Base-by-base conservation (phyloP, 1,284 basidiomycete genomes). In the Ganoderma lucidum region DNA sequence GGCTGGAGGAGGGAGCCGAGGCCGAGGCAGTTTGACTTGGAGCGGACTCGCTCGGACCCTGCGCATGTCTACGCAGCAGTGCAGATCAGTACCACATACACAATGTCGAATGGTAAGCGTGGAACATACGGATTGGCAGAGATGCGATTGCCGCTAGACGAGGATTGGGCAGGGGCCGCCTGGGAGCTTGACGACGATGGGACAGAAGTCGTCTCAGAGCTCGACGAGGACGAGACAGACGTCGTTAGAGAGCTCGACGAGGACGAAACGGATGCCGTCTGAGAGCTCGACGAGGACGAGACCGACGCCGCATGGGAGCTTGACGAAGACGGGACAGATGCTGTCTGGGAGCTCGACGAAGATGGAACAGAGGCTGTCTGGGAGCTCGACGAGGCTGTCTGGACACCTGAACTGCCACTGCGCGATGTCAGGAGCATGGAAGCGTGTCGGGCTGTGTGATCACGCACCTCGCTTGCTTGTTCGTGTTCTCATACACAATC, bases 401-500 rank as follows among this genome's bases (percentile, higher is more conserved):
- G 58, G 10, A 39, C 23, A 23, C 58, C n/a, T 32, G 37, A 35
- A 23, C 4, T 39, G 37, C 58, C 37, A 23, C 37, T n/a, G n/a
- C 35, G 19, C 9, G n/a, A 42, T 3, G 17, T 61, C 14, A 61
- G 39, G 39, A 42, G 23, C 37, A 30, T 41, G 39, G 15, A 28
- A 60, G n/a, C 1, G 9, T 23, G n/a, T 14, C 10, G 23, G 3
- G n/a, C 19, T 2, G n/a, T 10, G 6, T 2, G 58, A 28, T 28
- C 23, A 61, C 59, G 39, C 59, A 61, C 59, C 78, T 61, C 51
- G 75, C 63, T 6, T 83, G 83, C 48, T 84, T 12, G 23, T 42
- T 74, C 67, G 79, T 79, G 9, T 81, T 82, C 68, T 84, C 78
- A 62, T 87, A 81, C 48, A 85, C 78, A 32, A 87, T 70, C 53